A percentile compares a stretch with the other conserved stretches of the same genome.
These are phyloP conservation scores for Neonectria coccinea DNA, from an alignment of 2,329 filamentous ascomycete genomes.

Conservation along the genomic window DNA sequence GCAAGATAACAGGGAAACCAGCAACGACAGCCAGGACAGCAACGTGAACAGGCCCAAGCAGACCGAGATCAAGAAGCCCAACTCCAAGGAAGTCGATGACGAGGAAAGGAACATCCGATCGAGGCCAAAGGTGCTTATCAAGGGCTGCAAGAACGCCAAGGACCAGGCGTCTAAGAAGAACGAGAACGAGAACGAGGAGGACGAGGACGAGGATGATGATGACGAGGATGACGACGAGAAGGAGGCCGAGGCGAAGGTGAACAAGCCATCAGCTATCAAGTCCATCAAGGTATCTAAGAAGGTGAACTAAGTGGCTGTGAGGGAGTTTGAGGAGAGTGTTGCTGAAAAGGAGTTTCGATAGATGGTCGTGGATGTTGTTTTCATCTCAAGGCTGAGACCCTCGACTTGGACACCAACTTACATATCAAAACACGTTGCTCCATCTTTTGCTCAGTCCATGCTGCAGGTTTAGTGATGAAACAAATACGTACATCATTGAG, in stretches of 20 bases:
- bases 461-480: too few species aligned
- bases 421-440: not conserved
- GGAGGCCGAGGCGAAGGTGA: conserved; percentile 4
- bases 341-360: not conserved
- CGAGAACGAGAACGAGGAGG: not conserved
- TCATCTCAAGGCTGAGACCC: not conserved
- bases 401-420: not conserved
- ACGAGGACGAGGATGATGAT: not conserved
- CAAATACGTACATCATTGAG: too few species aligned
- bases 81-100: not conserved
- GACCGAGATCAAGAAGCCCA: not conserved
- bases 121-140: not conserved
- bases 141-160: not conserved
- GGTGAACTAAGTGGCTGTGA: not conserved
- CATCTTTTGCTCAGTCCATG: not conserved
- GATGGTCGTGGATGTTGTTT: not conserved
- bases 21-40: not conserved
- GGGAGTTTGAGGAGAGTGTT: not conserved
- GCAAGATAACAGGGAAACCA: not conserved
- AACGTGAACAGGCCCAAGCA: conserved; percentile 1
- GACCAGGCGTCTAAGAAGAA: not conserved
- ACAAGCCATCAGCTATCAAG: conserved; percentile 26
- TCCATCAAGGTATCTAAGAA: not conserved
- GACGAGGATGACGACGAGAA: not conserved
- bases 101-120: not conserved